Conservation (phyloP, 2,329 filamentous ascomycete species). For the Bretziella fagacearum region DNA sequence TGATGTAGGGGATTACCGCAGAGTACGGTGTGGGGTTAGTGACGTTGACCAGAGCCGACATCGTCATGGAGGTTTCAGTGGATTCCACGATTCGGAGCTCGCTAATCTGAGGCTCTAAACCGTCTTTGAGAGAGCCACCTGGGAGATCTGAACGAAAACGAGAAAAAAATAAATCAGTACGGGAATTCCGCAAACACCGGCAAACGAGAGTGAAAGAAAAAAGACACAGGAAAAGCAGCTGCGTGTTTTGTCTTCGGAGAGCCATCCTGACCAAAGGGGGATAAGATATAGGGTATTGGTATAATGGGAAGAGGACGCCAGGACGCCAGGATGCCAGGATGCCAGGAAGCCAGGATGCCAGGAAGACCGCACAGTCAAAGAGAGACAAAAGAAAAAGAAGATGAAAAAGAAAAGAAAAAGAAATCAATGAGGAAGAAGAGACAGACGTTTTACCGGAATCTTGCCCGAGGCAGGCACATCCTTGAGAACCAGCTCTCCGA, state of each 20-base stretch:
- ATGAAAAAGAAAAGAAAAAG: slow-evolving; percentile 7
- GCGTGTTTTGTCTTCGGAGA: slow-evolving; percentile 41
- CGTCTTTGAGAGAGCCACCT: slow-evolving; percentile 27
- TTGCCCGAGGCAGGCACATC: slow-evolving; percentile 72
- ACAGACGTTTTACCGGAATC: slow-evolving; percentile 89
- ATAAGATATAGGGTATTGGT: not conserved
- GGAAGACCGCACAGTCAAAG: slow-evolving; percentile 4
- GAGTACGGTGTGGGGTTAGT: slow-evolving; percentile 85
- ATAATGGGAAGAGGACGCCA: too few species aligned
- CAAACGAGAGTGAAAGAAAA: not conserved
- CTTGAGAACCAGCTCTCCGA: slow-evolving; percentile 67
- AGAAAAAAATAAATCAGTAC: slow-evolving; percentile 5
- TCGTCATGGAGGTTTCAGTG: slow-evolving; percentile 48
- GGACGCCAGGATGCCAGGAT: too few species aligned
- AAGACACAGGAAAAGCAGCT: slow-evolving; percentile 4
- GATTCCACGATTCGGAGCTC: slow-evolving; percentile 59
- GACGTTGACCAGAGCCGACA: slow-evolving; percentile 60
- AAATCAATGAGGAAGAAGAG: slow-evolving; percentile 26
- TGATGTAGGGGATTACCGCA: slow-evolving; percentile 63
- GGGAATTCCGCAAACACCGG: slow-evolving; percentile 8
- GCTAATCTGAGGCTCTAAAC: slow-evolving; percentile 45
- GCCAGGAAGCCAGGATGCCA: too few species aligned
- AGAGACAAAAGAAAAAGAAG: slow-evolving; percentile 3
- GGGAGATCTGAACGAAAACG: slow-evolving; percentile 14
- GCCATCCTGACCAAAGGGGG: slow-evolving; percentile 27